Base-by-base conservation (phyloP, 441 rosid genomes). In the Gossypium aridum region DNA sequence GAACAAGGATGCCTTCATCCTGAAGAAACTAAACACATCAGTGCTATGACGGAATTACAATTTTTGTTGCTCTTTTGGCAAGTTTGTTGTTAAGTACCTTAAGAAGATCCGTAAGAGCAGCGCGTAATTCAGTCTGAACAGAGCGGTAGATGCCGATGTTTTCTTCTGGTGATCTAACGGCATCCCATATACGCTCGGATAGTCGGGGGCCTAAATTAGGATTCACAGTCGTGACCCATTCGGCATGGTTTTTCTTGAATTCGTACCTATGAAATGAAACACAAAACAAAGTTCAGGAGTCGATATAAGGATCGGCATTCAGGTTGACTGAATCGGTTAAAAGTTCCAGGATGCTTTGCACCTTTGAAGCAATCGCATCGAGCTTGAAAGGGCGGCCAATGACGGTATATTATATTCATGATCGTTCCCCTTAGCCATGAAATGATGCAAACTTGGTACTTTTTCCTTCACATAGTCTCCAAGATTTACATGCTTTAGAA, bases 171-270 rank as follows among this genome's bases (percentile, higher is more conserved):
- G 83, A 61, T 66, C 25, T 39, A 12, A 93, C 61, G 9, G 99
- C 98, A 76, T 86, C 91, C 84, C 90, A 81, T 56, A 95, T 83
- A 64, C 89, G 78, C 81, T 85, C 86, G 7, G 81, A 77, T 85
- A 91, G 82, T 53, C 88, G 86, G 0, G 97, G 95, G 80, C 98
- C 97, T 60, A 95, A 79, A 65, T 83, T 64, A 31, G 98, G 97
- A 53, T 90, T 95, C 64, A 88, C 90, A 25, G 76, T 76, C 2
- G 79, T 83, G 57, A 92, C 67, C 98, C 96, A 90, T 80, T 90
- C 89, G 28, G 89, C 87, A 53, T 92, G 95, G 80, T 91, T 86
- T 3, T 80, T 87, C 90, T 90, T 93, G 87, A 95, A 95, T 74
- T 95, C 98, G 69, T 80, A 80, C 90, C 96, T 92, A 75, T 1